Evolutionary conservation across 2,329 filamentous ascomycete species (phyloP).

Genomic region (Chalaropsis thielavioides): DNA sequence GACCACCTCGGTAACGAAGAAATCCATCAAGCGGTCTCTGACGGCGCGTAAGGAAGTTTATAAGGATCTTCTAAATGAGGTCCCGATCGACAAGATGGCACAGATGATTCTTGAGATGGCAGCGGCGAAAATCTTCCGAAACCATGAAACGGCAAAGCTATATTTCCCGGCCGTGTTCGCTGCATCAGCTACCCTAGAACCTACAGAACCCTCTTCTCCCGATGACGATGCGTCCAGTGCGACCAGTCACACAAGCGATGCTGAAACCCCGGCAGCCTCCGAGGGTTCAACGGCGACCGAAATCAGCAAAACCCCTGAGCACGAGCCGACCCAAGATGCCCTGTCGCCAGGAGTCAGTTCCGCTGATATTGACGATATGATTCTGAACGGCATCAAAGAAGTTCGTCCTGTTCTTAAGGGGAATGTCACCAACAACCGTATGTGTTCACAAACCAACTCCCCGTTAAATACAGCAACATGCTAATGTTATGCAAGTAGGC

Average conservation of each 20-base stretch:
- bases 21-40: not conserved
- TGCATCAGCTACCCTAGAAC: not conserved
- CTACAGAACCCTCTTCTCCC: not conserved
- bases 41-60: not conserved
- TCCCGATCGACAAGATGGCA: constrained; percentile 4
- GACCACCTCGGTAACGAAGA: not conserved
- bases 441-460: not conserved
- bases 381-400: constrained; percentile 1
- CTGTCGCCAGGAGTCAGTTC: not conserved
- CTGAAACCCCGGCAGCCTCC: not conserved
- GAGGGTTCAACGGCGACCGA: not conserved
- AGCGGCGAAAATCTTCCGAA: constrained; percentile 6
- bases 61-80: not conserved
- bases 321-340: not conserved
- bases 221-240: too few species aligned
- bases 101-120: constrained; percentile 12
- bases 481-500: not conserved
- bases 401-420: not conserved
- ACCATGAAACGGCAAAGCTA: not conserved
- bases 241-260: too few species aligned
- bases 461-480: not conserved
- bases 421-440: not conserved
- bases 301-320: not conserved
- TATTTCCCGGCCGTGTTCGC: constrained; percentile 7
- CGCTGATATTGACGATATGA: not conserved